These are phyloP conservation scores for Paramecium biaurelia DNA, from an alignment of 73 alveolate genomes.

Conservation along the genomic window DNA sequence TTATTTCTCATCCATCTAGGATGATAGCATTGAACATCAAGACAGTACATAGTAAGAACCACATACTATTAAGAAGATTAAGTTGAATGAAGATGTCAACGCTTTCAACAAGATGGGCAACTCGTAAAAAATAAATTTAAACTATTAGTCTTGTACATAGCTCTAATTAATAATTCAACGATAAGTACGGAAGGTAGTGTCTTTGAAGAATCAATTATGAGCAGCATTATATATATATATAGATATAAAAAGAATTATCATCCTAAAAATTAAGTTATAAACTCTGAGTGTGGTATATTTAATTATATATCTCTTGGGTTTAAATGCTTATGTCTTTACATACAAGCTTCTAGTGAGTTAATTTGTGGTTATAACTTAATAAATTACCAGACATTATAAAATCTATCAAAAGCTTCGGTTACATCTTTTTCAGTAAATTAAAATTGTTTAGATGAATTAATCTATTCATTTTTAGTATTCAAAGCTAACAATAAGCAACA, in stretches of 20 bases:
- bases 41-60: slow-evolving; percentile 23
- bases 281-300: neutral
- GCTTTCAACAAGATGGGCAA: slow-evolving; percentile 21
- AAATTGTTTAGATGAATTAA: neutral
- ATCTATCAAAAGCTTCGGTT: neutral
- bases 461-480: neutral
- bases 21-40: slow-evolving; percentile 18
- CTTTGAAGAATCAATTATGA: slow-evolving; percentile 5
- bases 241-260: neutral
- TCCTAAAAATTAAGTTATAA: neutral
- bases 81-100: neutral
- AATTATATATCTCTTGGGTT: slow-evolving; percentile 17
- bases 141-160: neutral
- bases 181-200: slow-evolving; percentile 15
- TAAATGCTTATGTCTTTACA: neutral
- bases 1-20: neutral
- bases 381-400: neutral
- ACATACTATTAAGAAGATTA: slow-evolving; percentile 12
- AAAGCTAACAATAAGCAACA: neutral
- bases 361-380: slow-evolving; percentile 8
- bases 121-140: neutral
- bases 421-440: neutral
- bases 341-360: neutral
- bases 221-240: neutral
- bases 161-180: neutral